phyloP scores from a whole-genome alignment of 176 grass and related monocot species.

The Metroxylon sagu region DNA sequence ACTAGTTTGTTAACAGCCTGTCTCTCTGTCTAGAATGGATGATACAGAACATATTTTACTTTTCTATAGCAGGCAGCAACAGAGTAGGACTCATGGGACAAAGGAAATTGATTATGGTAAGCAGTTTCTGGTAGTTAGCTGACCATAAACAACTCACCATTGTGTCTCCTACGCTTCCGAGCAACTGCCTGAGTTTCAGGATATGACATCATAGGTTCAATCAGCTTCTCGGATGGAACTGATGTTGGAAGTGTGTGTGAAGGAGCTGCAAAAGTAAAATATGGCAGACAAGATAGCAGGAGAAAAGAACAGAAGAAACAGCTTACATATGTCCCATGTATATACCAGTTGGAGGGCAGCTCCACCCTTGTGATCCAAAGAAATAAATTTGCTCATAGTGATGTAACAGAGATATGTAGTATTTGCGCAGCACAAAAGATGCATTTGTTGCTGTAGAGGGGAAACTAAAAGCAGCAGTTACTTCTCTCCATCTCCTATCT shows the following conservation, averaged over 20 bases:
- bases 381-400: slow-evolving; percentile 91
- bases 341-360: slow-evolving; percentile 33
- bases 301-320: slow-evolving; percentile 16
- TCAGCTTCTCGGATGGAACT: slow-evolving; percentile 12
- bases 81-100: no score
- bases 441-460: slow-evolving; percentile 82
- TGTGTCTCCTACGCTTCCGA: slow-evolving; percentile 45
- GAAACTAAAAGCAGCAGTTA: slow-evolving; percentile 77
- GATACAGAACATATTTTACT: no score
- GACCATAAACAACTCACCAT: slow-evolving; percentile 1
- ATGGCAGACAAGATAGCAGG: neutral
- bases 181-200: slow-evolving; percentile 31
- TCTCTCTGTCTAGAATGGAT: no score
- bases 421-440: slow-evolving; percentile 87
- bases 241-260: slow-evolving; percentile 20
- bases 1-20: no score
- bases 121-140: no score
- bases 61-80: no score
- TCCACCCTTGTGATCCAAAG: slow-evolving; percentile 50
- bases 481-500: slow-evolving; percentile 86
- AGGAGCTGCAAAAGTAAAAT: slow-evolving; percentile 22
- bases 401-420: slow-evolving; percentile 69
- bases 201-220: neutral
- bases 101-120: no score
- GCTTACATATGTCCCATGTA: slow-evolving; percentile 21